Evolutionary conservation across 495 filamentous ascomycete species (phyloP), one percentile per base, ranked within the genome.

Genomic region (Xylaria castorea): DNA sequence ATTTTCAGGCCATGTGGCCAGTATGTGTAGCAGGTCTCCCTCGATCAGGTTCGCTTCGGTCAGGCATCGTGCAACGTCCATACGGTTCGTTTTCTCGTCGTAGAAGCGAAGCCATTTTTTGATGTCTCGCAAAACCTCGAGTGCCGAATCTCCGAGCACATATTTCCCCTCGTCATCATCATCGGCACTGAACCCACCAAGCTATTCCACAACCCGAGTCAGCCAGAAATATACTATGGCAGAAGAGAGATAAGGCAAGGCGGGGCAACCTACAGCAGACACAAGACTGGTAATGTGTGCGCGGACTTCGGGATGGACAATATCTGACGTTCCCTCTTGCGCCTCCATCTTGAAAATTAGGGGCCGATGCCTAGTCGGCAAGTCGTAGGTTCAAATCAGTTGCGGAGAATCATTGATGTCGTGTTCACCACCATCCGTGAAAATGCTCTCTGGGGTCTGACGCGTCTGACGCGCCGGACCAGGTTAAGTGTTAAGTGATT

Each of bases 51-150:
- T 98, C 57, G 94, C 91, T 78, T 98, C 95, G 77, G 94, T 92
- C 69, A 98, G 84, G 77, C 94, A 97, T 80, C 96, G 88, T 57
- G 94, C 95, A 66, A 98, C 97, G 82, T 99, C 97, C 87, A 97
- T 91, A 68, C 96, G 91, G 77, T 97, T 97, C 68, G 92, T 89
- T 80, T 96, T 97, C 78, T 97, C 92, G 79, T 99, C 97, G 86
- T 97, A 97, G 70, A 97, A 86, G 78, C 92, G 94, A 75, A 99
- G 83, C 97, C 97, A 98, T 87, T 90, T 91, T 75, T 93, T 94
- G 53, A 98, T 86, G 81, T 99, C 97, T 66, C 94, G 92, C 68
- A 99, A 86, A 81, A 93, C 95, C 63, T 95, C 93, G 73, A 97
- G 81, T 9, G 97, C 94, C 81, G 98, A 95, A 79, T 98, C 95